These are phyloP conservation scores for Nicotiana obtusifolia DNA, from an alignment of 257 asterid genomes.

Conservation along the genomic window DNA sequence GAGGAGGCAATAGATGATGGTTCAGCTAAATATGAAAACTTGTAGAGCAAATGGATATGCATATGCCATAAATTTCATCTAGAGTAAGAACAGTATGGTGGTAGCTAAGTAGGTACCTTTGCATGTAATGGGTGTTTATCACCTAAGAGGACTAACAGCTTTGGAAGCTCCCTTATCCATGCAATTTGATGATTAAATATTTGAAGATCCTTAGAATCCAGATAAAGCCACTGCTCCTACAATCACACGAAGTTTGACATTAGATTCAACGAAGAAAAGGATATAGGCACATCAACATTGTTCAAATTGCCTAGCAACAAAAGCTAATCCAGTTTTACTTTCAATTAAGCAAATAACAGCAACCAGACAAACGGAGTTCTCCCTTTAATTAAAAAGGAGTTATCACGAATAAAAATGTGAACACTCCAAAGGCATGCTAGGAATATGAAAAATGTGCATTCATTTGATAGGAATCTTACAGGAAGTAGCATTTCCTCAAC, in stretches of 20 bases:
- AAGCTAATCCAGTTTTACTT: neutral
- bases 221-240: conserved; percentile 48
- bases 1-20: neutral
- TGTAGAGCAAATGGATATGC: neutral
- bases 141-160: conserved; percentile 55
- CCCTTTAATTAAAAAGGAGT: neutral
- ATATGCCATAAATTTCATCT: neutral
- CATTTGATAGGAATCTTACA: conserved; percentile 44
- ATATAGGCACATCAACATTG: neutral
- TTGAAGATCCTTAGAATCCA: conserved; percentile 43
- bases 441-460: conserved; percentile 4
- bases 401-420: neutral
- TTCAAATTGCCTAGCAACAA: neutral
- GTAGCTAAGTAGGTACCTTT: conserved; percentile 50
- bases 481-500: conserved; percentile 62
- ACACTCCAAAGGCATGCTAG: conserved; percentile 13
- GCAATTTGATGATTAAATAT: conserved; percentile 40
- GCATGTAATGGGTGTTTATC: conserved; percentile 50
- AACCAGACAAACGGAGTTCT: neutral
- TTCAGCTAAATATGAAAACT: neutral
- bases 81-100: neutral
- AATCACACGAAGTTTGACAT: conserved; percentile 6
- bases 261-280: neutral
- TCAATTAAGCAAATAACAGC: neutral
- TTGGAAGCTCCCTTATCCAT: conserved; percentile 75